Base-by-base conservation (phyloP, 306 rosid genomes). In the Quillaja saponaria region DNA sequence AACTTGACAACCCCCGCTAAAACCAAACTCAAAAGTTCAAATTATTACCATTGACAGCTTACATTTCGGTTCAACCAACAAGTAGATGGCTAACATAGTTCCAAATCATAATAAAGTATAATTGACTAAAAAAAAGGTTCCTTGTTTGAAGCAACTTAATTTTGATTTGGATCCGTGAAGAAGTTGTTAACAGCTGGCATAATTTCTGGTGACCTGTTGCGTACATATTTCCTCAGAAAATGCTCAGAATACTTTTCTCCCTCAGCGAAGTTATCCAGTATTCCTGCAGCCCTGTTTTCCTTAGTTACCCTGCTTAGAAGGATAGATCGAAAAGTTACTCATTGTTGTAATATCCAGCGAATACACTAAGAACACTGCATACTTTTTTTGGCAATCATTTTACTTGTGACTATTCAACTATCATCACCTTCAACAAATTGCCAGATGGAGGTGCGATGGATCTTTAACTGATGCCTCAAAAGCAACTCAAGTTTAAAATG, bases 181-280 rank as follows among this genome's bases (percentile, higher is more conserved):
- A 82, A 85, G 21, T 51, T 42, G 81, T 87, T 87, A 83, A 87
- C 40, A 50, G 71, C 42, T 16, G 97, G 96, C 96, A 87, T 91
- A 46, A 85, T 85, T 67, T 91, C 86, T 0, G 96, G 87, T 2
- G 81, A 10, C 76, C 55, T 74, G 87, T 82, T 87, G 69, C 97
- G 91, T 7, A 76, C 84, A 56, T 41, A 84, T 69, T 77, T 91
- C 78, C 97, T 80, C 55, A 88, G 13, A 31, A 58, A 65, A 75
- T 91, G 90, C 73, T 91, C 96, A 0, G 84, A 1, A 14, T 88
- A 91, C 77, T 77, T 84, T 74, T 91, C 86, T 67, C 91, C 97
- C 80, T 88, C 97, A 3, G 72, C 73, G 14, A 74, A 79, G 78
- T 91, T 91, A 1, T 88, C 97, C 84, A 87, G 58, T 61, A 91